phyloP scores from a whole-genome alignment of 768 basidiomycete genomes.

The Rhodotorula kratochvilovae region DNA sequence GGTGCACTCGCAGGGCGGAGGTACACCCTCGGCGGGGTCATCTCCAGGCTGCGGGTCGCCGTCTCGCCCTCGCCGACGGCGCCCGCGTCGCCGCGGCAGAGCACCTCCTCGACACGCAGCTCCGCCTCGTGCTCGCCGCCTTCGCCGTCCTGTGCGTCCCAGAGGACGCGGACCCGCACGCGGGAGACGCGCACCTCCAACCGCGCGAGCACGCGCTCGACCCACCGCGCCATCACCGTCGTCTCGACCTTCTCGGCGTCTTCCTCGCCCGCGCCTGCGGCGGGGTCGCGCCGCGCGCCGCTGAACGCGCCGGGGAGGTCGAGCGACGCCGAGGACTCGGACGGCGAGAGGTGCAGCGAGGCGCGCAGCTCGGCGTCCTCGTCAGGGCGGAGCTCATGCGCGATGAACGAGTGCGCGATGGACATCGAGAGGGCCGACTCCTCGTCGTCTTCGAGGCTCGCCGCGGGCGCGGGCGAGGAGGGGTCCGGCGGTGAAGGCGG shows the following conservation, averaged over 20 bases:
- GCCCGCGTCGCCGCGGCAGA: conserved; percentile 13
- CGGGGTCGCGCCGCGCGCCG: background rate
- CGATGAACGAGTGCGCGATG: conserved; percentile 80
- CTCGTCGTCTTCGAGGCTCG: background rate
- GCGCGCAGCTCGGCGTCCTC: conserved; percentile 69
- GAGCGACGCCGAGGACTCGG: conserved; percentile 48
- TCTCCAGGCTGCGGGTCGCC: background rate
- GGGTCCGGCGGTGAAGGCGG: conserved; percentile 58
- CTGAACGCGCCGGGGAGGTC: conserved; percentile 33
- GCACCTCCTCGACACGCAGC: conserved; percentile 9
- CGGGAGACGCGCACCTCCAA: conserved; percentile 45
- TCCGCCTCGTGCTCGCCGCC: conserved; percentile 7
- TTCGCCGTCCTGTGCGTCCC: conserved; percentile 3
- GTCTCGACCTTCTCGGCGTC: conserved; percentile 42
- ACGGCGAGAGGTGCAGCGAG: conserved; percentile 58
- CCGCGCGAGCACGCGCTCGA: conserved; percentile 47
- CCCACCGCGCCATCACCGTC: conserved; percentile 47
- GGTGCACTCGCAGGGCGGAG: background rate
- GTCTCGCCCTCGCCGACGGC: background rate
- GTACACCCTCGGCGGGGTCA: conserved; percentile 16
- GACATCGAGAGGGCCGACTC: conserved; percentile 64
- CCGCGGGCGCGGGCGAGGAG: background rate
- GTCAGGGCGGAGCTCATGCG: conserved; percentile 63
- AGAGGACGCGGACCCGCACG: conserved; percentile 40
- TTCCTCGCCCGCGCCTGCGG: conserved; percentile 24